These are phyloP conservation scores for Euphorbia celastroides DNA, from an alignment of 441 rosid species.

Conservation along the genomic window DNA sequence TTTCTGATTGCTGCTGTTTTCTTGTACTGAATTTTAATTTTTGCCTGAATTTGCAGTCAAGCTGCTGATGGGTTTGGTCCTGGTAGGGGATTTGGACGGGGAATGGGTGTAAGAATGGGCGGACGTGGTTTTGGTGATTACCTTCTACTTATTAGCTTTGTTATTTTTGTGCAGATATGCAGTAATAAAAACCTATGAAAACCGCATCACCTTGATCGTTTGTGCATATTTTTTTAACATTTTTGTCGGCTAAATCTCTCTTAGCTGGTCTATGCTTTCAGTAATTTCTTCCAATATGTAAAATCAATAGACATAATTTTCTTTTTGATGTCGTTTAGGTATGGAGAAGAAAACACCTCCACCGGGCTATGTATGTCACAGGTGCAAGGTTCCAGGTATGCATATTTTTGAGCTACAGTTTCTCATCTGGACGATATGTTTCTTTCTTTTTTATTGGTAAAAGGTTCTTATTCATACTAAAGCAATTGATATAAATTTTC, in stretches of 20 bases:
- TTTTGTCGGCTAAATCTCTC: neutral
- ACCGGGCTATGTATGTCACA: constrained; percentile 90
- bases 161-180: neutral
- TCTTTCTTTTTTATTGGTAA: neutral
- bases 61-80: constrained; percentile 70
- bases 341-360: constrained; percentile 97
- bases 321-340: constrained; percentile 43
- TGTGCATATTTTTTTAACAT: neutral
- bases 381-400: constrained; percentile 92
- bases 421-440: neutral
- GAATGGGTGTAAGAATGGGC: constrained; percentile 81
- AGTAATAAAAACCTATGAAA: neutral
- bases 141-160: constrained; percentile 19
- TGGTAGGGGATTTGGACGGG: constrained; percentile 97
- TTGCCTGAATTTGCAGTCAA: constrained; percentile 49
- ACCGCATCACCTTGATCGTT: neutral
- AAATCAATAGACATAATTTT: constrained; percentile 21
- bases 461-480: constrained; percentile 6
- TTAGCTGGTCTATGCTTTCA: neutral
- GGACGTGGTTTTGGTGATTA: constrained; percentile 94
- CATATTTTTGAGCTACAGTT: constrained; percentile 10
- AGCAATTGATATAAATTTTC: constrained; percentile 7
- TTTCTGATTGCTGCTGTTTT: neutral
- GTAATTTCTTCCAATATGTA: neutral
- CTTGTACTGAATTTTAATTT: neutral